Evolutionary conservation across 495 filamentous ascomycete species (phyloP), one percentile per base, ranked within the genome.

Genomic region (Daldinia vernicosa): DNA sequence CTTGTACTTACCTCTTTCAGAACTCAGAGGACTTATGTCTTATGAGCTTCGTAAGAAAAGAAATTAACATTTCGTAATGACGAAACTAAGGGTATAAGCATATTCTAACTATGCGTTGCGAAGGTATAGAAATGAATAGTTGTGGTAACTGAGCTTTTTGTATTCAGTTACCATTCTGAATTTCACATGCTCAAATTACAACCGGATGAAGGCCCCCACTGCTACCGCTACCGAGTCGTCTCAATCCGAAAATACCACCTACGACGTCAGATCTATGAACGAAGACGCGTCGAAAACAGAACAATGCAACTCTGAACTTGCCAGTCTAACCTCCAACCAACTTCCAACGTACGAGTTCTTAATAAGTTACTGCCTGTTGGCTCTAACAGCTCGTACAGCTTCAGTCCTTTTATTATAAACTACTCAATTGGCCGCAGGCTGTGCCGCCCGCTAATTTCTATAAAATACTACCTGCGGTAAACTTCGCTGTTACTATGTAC

Each of bases 381-480:
- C 14, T 53, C 27, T 28, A 30, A 53, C 24, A 53, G 15, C 14
- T 17, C 26, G 50, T 30, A 11, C 24, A 15, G 27, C 26, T 53
- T 30, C 24, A 53, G 50, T 28, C 50, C 50, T 30, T 53, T 30
- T 53, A 53, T 30, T 30, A 47, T 47, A 47, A 47, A 22, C 7
- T 47, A n/a, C 26, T 53, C 24, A 30, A 53, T 53, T 30, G 24
- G 50, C 50, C 26, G 30, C 24, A 28, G 19, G 17, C 43, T 47
- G 27, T 30, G 50, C 50, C 50, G 5, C 50, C 5, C 27, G 24
- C 5, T 17, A 53, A 53, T 53, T 17, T 30, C 7, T 53, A 53
- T 53, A 53, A 15, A 53, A 53, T 53, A n/a, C 24, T 53, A 53
- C 50, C 43, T 11, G 19, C 50, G 50, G 24, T 24, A 15, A 53